A percentile compares a stretch with the other conserved stretches of the same genome.
phyloP scores from a whole-genome alignment of 306 rosid genomes.

The Cajanus cajan region DNA sequence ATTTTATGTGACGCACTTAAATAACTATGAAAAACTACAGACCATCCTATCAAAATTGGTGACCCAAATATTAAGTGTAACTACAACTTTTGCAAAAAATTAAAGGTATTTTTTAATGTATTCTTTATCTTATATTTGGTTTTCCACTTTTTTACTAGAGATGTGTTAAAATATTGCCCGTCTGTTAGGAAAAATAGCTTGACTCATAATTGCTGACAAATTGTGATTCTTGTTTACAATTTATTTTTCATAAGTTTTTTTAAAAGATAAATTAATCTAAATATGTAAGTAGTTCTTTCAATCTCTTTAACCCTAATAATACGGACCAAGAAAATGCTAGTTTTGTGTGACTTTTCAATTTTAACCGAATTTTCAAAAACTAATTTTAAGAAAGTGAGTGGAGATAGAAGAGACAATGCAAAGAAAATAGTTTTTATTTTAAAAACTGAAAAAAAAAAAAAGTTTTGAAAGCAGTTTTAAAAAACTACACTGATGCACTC shows the following conservation, averaged over 20 bases:
- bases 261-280: neutral
- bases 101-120: too few relatives aligned
- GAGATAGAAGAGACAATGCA: neutral
- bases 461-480: neutral
- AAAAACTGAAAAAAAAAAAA: neutral
- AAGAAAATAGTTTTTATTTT: neutral
- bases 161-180: too few relatives aligned
- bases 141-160: too few relatives aligned
- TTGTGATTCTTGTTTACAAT: neutral
- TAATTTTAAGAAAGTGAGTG: too few relatives aligned
- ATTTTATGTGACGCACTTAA: too few relatives aligned
- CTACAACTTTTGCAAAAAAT: too few relatives aligned
- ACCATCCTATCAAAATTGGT: too few relatives aligned
- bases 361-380: neutral
- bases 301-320: too few relatives aligned
- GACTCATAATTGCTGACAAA: neutral
- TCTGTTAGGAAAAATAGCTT: neutral
- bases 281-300: neutral
- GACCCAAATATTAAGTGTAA: too few relatives aligned
- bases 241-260: too few relatives aligned
- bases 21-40: too few relatives aligned
- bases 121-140: too few relatives aligned
- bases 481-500: neutral
- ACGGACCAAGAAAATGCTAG: neutral
- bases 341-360: neutral